Evolutionary conservation across 2,329 filamentous ascomycete genomes (phyloP), one percentile per base, ranked within the genome.

Genomic region (Zasmidium cellare): DNA sequence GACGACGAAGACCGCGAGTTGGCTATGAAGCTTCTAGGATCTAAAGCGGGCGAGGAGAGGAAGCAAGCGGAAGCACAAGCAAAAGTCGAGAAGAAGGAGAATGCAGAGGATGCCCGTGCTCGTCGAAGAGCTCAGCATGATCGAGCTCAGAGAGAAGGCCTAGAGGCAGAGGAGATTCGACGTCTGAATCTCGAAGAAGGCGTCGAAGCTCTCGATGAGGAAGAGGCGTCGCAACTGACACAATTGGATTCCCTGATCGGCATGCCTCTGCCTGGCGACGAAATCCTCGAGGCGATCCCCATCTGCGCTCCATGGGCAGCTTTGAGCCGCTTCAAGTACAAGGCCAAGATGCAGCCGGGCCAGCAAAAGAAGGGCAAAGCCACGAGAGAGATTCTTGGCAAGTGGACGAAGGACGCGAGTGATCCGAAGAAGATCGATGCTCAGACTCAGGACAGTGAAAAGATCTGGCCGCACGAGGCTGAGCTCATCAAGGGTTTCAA

Each of bases 351-450:
- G 67, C 94, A 97, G 75, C 94, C 94, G 0, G 94, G 94, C 0
- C 77, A 86, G 0, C 83, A 88, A 63, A 99, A 97, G 81, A 96
- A 96, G 77, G 93, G 94, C 9, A 97, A 97, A 73, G 92, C 92
- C 0, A 86, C 96, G 49, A 91, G 90, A 72, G 93, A 97, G 75
- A 88, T 97, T 28, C 75, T 97, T n/a, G 86, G 87, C 50, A 83
- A 84, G 59, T 97, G 93, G 92, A 82, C 88, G 63, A 75, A 80
- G 19, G 91, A 86, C 51, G 84, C 86, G 6, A 80, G 78, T 53
- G 80, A 80, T 51, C 62, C 70, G 7, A 76, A 74, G 60, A 74
- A 73, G 22, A 59, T 77, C 7, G 79, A 82, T 57, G 67, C 75
- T 55, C 76, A 76, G 53, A 77, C 77, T 55, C 75, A 79, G 59